Percentiles rank a stretch among this genome's conserved stretches.
Evolutionary conservation across 148 eudicot genomes (phyloP).

Genomic region (Camellia lanceoleosa): DNA sequence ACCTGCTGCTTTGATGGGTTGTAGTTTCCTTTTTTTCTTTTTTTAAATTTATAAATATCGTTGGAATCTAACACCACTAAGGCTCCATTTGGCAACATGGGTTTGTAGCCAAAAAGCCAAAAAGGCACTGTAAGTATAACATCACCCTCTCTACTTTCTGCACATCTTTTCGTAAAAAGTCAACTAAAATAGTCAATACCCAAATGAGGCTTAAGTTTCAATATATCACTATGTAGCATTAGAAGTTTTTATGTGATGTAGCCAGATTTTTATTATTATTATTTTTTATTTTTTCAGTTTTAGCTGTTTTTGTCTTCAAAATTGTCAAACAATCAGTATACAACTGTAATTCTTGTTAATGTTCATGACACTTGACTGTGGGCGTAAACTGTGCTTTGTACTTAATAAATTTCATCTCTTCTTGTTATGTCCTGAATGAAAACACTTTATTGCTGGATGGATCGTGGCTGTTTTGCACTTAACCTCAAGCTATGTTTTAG

Average conservation of each 20-base stretch:
- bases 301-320: neutral
- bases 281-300: neutral
- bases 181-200: too few relatives aligned
- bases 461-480: neutral
- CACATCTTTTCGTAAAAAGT: too few relatives aligned
- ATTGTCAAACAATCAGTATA: neutral
- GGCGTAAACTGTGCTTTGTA: neutral
- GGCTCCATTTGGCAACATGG: too few relatives aligned
- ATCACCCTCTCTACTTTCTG: too few relatives aligned
- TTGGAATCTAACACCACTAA: neutral
- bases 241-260: neutral
- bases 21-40: neutral
- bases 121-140: too few relatives aligned
- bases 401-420: neutral
- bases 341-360: neutral
- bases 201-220: too few relatives aligned
- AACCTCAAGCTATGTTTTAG: neutral
- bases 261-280: neutral
- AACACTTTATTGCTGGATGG: neutral
- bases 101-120: too few relatives aligned
- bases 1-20: neutral
- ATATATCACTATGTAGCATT: neutral
- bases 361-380: neutral
- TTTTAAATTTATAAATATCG: neutral
- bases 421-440: neutral